A percentile compares a stretch with the other conserved stretches of the same genome.
Conservation (phyloP, 371 early-diverging fungal genomes). For the Rhizopus stolonifer region DNA sequence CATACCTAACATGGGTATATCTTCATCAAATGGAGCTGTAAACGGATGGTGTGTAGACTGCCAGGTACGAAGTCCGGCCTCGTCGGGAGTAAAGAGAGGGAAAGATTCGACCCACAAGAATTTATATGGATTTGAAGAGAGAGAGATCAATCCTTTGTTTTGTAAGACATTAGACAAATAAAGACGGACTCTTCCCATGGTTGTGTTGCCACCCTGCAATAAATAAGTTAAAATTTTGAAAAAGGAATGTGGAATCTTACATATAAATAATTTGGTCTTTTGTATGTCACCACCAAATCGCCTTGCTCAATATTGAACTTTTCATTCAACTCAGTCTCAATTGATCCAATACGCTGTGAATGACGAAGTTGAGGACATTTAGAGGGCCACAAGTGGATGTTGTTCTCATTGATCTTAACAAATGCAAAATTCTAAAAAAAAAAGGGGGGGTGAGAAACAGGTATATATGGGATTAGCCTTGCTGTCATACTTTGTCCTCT, state of each 20-base stretch:
- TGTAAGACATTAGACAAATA: slow-evolving; percentile 58
- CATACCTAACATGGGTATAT: slow-evolving; percentile 59
- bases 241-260: slow-evolving; percentile 30
- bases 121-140: slow-evolving; percentile 52
- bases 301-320: slow-evolving; percentile 47
- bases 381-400: slow-evolving; percentile 54
- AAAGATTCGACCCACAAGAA: slow-evolving; percentile 91
- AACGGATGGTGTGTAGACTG: slow-evolving; percentile 91
- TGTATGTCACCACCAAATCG: slow-evolving; percentile 62
- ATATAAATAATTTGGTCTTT: slow-evolving; percentile 55
- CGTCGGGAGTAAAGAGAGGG: slow-evolving; percentile 81
- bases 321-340: slow-evolving; percentile 27
- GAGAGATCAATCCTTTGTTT: slow-evolving; percentile 50
- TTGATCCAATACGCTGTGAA: slow-evolving; percentile 20
- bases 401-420: slow-evolving; percentile 59
- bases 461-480: too few relatives aligned
- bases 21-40: slow-evolving; percentile 78
- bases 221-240: background rate
- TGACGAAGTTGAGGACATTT: slow-evolving; percentile 40
- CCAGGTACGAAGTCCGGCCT: slow-evolving; percentile 45
- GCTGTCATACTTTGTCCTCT: slow-evolving; percentile 25
- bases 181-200: slow-evolving; percentile 72
- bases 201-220: slow-evolving; percentile 74
- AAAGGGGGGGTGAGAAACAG: background rate
- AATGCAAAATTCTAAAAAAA: slow-evolving; percentile 38